Conservation (phyloP, 805 yeast genomes). For the Peterozyma toletana region DNA sequence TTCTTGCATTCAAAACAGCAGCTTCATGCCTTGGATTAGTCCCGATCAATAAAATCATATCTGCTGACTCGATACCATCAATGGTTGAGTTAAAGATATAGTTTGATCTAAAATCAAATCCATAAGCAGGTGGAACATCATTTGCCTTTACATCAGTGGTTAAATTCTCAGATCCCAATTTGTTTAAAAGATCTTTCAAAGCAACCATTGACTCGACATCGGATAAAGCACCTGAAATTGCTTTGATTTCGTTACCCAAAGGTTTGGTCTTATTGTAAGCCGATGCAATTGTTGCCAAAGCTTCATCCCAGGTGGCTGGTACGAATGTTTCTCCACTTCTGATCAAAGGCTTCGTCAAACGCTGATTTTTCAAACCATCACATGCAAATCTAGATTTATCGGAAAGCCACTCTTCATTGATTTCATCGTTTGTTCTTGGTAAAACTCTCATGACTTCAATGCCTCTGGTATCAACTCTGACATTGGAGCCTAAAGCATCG, state of each 20-base stretch:
- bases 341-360: constrained; percentile 75
- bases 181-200: constrained; percentile 70
- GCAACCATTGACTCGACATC: constrained; percentile 83
- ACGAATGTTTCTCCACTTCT: constrained; percentile 63
- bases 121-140: constrained; percentile 50
- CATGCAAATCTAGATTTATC: constrained; percentile 83
- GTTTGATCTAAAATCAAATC: constrained; percentile 71
- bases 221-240: constrained; percentile 71
- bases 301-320: constrained; percentile 84
- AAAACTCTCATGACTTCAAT: constrained; percentile 80
- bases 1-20: constrained; percentile 77
- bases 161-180: constrained; percentile 74
- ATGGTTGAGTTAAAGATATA: constrained; percentile 75
- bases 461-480: constrained; percentile 83
- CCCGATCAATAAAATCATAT: constrained; percentile 72
- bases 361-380: constrained; percentile 81
- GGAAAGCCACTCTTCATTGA: constrained; percentile 88
- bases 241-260: constrained; percentile 66
- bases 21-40: constrained; percentile 90
- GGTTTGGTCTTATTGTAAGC: constrained; percentile 53
- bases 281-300: constrained; percentile 59
- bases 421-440: constrained; percentile 79
- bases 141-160: constrained; percentile 63
- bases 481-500: constrained; percentile 78
- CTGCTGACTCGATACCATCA: constrained; percentile 77